These are phyloP conservation scores for Aspergillus sp. DNA, from an alignment of 2,329 filamentous ascomycete genomes.

Conservation along the genomic window DNA sequence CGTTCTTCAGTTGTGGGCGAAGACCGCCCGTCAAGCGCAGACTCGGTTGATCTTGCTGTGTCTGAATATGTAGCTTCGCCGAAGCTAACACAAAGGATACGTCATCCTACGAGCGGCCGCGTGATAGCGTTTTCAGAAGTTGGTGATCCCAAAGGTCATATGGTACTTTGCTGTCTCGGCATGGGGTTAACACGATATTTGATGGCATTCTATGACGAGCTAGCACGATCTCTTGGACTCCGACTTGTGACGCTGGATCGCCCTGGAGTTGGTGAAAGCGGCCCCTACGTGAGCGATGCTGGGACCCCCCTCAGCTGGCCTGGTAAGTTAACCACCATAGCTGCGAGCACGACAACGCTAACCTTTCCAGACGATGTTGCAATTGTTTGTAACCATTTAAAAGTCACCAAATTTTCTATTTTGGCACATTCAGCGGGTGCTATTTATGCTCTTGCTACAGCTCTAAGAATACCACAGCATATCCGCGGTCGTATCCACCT, in stretches of 20 bases:
- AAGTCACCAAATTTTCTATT: constrained; percentile 94
- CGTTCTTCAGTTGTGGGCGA: constrained; percentile 54
- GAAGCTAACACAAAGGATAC: constrained; percentile 82
- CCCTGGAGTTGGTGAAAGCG: constrained; percentile 90
- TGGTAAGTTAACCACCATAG: constrained; percentile 52
- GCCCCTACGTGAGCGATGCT: constrained; percentile 76
- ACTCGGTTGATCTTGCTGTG: constrained; percentile 87
- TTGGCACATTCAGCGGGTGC: constrained; percentile 94
- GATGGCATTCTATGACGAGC: constrained; percentile 94
- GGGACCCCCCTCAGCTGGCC: constrained; percentile 92
- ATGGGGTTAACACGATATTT: constrained; percentile 97
- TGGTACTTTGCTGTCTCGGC: constrained; percentile 93
- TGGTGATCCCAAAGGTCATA: constrained; percentile 85
- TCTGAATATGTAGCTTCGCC: constrained; percentile 80
- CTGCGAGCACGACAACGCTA: constrained; percentile 7
- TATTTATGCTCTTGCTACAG: constrained; percentile 96
- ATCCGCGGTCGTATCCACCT: constrained; percentile 93
- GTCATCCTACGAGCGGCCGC: constrained; percentile 80
- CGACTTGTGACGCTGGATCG: constrained; percentile 91
- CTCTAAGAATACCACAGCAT: constrained; percentile 91
- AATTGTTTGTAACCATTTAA: constrained; percentile 85
- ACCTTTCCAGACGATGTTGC: constrained; percentile 70
- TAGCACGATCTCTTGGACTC: constrained; percentile 83
- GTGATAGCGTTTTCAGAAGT: constrained; percentile 96
- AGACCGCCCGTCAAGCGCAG: constrained; percentile 73